Conservation (phyloP, 768 basidiomycete genomes). For the Lentinula sp. region DNA sequence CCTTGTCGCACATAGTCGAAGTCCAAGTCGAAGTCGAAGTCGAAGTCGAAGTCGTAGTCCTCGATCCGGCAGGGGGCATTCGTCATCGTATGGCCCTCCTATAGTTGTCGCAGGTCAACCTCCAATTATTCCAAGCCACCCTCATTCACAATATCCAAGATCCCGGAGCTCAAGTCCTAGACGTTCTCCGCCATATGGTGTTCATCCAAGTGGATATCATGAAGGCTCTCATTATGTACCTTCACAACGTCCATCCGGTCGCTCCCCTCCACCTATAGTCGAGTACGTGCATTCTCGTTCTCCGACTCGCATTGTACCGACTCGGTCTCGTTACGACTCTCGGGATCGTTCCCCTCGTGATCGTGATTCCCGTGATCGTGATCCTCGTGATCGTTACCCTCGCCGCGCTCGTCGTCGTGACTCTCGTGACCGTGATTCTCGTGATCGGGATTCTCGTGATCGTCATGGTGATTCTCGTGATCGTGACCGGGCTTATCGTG, state of each 20-base stretch:
- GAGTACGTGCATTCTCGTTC: constrained; percentile 6
- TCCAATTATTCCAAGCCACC: neutral
- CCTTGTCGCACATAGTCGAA: constrained; percentile 9
- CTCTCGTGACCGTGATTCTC: constrained; percentile 15
- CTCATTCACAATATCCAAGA: neutral
- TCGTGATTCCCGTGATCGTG: constrained; percentile 4
- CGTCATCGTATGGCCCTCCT: neutral
- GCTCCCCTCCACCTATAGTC: constrained; percentile 4
- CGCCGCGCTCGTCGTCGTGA: constrained; percentile 5
- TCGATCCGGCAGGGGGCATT: neutral
- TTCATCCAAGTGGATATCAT: neutral
- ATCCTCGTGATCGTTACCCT: neutral
- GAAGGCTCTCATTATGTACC: neutral
- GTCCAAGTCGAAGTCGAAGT: constrained; percentile 11
- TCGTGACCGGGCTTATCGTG: too few relatives aligned
- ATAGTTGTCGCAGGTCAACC: neutral
- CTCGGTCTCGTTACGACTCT: neutral
- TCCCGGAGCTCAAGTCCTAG: neutral
- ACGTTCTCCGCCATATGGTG: neutral
- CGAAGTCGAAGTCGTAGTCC: constrained; percentile 12
- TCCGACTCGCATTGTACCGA: constrained; percentile 5
- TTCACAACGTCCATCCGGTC: constrained; percentile 4
- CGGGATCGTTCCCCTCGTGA: neutral
- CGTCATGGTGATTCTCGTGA: neutral
- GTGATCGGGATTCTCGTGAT: neutral